A percentile compares a stretch with the other conserved stretches of the same genome.
phyloP scores from a whole-genome alignment of 2,329 filamentous ascomycete genomes.

The Sporothrix phasma region DNA sequence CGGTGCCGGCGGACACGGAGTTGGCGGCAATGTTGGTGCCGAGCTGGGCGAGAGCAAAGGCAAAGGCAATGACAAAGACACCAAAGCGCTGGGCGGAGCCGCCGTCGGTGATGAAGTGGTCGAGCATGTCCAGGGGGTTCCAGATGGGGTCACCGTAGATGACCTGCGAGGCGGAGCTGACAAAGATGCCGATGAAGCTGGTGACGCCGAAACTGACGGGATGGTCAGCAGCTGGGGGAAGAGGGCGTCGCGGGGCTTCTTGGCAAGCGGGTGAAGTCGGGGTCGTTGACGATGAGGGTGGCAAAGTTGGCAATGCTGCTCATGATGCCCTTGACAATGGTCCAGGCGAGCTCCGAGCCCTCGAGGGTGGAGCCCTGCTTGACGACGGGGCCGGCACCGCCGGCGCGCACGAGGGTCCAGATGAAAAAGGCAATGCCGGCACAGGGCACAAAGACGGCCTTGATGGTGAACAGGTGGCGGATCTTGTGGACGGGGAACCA shows the following conservation, averaged over 20 bases:
- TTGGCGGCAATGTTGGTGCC: constrained; percentile 85
- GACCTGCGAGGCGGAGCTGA: constrained; percentile 61
- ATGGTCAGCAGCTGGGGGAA: constrained; percentile 74
- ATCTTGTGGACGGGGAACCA: constrained; percentile 25
- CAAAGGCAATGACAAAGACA: constrained; percentile 61
- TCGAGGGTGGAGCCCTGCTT: constrained; percentile 37
- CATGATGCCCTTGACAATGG: constrained; percentile 79
- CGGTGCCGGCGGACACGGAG: constrained; percentile 71
- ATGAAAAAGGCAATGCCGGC: constrained; percentile 81
- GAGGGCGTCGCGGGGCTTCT: constrained; percentile 63
- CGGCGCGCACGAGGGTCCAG: constrained; percentile 73
- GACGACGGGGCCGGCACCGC: constrained; percentile 76
- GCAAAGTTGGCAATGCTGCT: constrained; percentile 83
- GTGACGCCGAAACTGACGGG: constrained; percentile 62
- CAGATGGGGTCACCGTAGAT: constrained; percentile 60
- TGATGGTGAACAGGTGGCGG: constrained; percentile 50
- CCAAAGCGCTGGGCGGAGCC: constrained; percentile 60
- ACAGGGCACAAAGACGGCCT: constrained; percentile 71
- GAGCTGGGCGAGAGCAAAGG: constrained; percentile 69
- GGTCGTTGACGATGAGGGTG: constrained; percentile 72
- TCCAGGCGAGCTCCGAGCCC: constrained; percentile 55
- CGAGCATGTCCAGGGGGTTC: constrained; percentile 61
- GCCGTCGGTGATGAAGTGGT: constrained; percentile 58
- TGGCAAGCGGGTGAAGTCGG: constrained; percentile 80
- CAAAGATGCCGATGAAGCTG: constrained; percentile 74